Evolutionary conservation across 2,329 filamentous ascomycete species (phyloP).

Genomic region (Lasiodiplodia gonubiensis): DNA sequence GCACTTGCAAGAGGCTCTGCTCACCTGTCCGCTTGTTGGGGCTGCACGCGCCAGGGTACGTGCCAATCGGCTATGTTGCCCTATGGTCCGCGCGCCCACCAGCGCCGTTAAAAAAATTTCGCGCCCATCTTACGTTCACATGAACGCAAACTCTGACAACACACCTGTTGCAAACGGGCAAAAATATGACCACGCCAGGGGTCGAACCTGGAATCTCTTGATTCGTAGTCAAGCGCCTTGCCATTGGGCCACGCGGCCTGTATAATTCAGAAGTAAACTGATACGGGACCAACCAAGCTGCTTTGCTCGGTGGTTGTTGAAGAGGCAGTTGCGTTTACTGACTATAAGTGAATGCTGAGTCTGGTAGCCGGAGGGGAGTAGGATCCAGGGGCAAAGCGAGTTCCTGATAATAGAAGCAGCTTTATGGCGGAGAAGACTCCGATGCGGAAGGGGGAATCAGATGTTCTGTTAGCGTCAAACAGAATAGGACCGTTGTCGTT

Average conservation of each 20-base stretch:
- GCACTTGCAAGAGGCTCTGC: background rate
- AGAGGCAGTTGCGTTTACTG: background rate
- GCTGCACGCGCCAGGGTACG: background rate
- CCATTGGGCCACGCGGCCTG: slow-evolving; percentile 51
- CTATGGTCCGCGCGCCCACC: slow-evolving; percentile 8
- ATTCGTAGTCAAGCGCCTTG: slow-evolving; percentile 58
- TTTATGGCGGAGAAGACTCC: background rate
- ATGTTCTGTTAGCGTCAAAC: background rate
- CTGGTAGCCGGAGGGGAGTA: background rate
- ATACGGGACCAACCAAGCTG: background rate
- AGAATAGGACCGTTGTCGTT: background rate
- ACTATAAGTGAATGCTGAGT: background rate
- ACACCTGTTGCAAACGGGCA: background rate
- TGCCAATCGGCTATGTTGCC: slow-evolving; percentile 13
- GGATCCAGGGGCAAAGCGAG: background rate
- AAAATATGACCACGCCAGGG: slow-evolving; percentile 29
- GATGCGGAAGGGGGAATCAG: background rate
- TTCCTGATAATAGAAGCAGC: background rate
- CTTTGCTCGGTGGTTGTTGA: background rate
- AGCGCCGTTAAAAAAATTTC: slow-evolving; percentile 6
- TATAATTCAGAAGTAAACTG: background rate
- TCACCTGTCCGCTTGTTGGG: slow-evolving; percentile 6
- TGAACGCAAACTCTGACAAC: background rate
- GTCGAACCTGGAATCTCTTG: slow-evolving; percentile 48
- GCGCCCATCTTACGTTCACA: background rate